A percentile compares a stretch with the other conserved stretches of the same genome.
These are phyloP conservation scores for Saccharum spontaneum DNA, from an alignment of 176 grass and related monocot genomes.

Conservation along the genomic window DNA sequence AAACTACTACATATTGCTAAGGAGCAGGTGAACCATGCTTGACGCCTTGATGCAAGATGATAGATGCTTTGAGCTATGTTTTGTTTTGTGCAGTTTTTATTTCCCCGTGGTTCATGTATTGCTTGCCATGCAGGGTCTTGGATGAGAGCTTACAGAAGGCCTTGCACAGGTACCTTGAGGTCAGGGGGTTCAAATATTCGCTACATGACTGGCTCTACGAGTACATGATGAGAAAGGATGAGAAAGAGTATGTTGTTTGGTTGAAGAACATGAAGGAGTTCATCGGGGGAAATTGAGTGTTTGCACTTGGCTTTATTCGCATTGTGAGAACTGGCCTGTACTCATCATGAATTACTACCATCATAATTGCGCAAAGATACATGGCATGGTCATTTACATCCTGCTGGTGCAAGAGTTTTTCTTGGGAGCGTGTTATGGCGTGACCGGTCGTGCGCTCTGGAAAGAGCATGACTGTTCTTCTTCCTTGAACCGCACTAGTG, in stretches of 20 bases:
- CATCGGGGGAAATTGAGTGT: conserved; percentile 46
- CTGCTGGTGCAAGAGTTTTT: background rate
- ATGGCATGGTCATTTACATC: background rate
- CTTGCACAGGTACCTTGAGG: conserved; percentile 73
- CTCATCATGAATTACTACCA: background rate
- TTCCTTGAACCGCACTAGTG: too few relatives aligned
- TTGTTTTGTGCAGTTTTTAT: background rate
- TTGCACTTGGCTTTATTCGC: background rate
- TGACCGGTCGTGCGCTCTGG: too few relatives aligned
- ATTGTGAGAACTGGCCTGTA: background rate
- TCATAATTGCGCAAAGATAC: conserved; percentile 28
- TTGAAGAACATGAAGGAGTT: conserved; percentile 92
- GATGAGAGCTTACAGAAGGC: conserved; percentile 83
- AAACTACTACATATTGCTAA: background rate
- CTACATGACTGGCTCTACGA: conserved; percentile 66
- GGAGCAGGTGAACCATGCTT: background rate
- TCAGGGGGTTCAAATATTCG: conserved; percentile 66
- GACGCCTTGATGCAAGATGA: background rate
- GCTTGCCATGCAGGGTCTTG: conserved; percentile 49
- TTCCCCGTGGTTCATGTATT: background rate
- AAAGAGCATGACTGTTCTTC: too few relatives aligned
- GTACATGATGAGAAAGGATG: conserved; percentile 92
- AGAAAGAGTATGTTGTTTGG: conserved; percentile 80
- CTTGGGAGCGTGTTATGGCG: too few relatives aligned
- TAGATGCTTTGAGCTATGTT: background rate